Conservation (phyloP, 2,329 filamentous ascomycete species). For the Fusarium ramigenum region DNA sequence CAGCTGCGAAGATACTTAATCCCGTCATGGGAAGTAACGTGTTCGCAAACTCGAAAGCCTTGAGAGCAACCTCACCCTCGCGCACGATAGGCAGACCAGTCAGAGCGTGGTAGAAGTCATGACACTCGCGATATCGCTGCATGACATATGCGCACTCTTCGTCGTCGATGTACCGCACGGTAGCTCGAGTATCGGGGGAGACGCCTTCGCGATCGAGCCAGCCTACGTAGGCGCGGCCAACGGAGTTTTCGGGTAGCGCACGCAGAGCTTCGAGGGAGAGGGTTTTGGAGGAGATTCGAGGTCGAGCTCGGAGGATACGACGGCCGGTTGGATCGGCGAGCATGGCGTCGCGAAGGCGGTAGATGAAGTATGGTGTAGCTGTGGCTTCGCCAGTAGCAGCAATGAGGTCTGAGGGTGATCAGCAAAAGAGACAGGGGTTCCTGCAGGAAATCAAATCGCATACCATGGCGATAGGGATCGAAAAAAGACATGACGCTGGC, state of each 20-base stretch:
- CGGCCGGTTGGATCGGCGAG: slow-evolving; percentile 84
- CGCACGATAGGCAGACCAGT: slow-evolving; percentile 89
- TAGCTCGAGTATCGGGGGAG: slow-evolving; percentile 84
- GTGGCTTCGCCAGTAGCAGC: slow-evolving; percentile 94
- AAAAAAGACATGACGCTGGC: slow-evolving; percentile 71
- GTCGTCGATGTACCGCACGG: slow-evolving; percentile 91
- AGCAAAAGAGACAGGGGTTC: not conserved
- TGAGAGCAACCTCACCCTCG: slow-evolving; percentile 98
- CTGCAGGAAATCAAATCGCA: not conserved
- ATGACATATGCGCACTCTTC: slow-evolving; percentile 98
- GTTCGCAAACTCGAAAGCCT: slow-evolving; percentile 97
- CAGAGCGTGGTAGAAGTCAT: slow-evolving; percentile 97
- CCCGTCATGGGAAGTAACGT: slow-evolving; percentile 96
- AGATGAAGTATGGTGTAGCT: slow-evolving; percentile 93
- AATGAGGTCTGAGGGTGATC: slow-evolving; percentile 75
- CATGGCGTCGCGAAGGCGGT: slow-evolving; percentile 92
- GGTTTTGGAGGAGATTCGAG: slow-evolving; percentile 83
- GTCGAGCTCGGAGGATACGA: slow-evolving; percentile 88
- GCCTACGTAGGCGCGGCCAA: slow-evolving; percentile 83
- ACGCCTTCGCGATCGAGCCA: slow-evolving; percentile 98
- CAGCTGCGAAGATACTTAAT: slow-evolving; percentile 83
- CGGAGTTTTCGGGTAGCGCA: slow-evolving; percentile 73
- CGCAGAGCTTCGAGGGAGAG: slow-evolving; percentile 75
- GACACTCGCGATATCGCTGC: slow-evolving; percentile 96
- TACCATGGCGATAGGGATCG: slow-evolving; percentile 83